Evolutionary conservation across 768 basidiomycete species (phyloP).

Genomic region (Kwoniella pini): DNA sequence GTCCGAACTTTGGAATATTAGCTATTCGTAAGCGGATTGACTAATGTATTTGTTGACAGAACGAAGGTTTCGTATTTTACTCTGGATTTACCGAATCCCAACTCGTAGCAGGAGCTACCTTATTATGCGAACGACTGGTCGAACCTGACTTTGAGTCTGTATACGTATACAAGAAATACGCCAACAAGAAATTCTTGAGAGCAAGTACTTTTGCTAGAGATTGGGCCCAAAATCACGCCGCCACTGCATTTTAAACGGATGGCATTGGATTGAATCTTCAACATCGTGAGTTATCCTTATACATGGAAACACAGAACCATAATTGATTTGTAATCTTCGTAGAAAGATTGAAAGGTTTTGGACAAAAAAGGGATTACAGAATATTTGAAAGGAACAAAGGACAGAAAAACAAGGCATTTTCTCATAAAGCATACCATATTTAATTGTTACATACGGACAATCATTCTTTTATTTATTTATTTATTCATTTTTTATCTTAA

Average conservation of each 20-base stretch:
- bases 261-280: background rate
- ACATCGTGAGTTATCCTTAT: background rate
- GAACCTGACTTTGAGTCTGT: constrained; percentile 77
- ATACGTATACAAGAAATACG: constrained; percentile 94
- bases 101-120: constrained; percentile 72
- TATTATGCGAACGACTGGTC: constrained; percentile 78
- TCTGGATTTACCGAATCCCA: constrained; percentile 89
- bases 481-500: background rate
- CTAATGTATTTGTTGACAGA: constrained; percentile 60
- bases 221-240: constrained; percentile 55
- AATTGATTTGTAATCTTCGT: background rate
- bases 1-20: constrained; percentile 54
- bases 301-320: background rate
- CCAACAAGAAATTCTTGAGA: constrained; percentile 96
- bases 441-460: constrained; percentile 4
- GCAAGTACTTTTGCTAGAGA: constrained; percentile 60
- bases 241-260: constrained; percentile 19
- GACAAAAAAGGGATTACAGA: too few relatives aligned
- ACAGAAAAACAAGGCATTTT: background rate
- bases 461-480: background rate
- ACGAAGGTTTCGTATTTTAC: constrained; percentile 86
- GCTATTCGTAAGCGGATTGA: constrained; percentile 13
- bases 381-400: too few relatives aligned
- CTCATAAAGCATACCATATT: background rate
- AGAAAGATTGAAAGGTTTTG: too few relatives aligned